These are phyloP conservation scores for Setaria viridis DNA, from an alignment of 202 grass and related monocot species.

Conservation along the genomic window DNA sequence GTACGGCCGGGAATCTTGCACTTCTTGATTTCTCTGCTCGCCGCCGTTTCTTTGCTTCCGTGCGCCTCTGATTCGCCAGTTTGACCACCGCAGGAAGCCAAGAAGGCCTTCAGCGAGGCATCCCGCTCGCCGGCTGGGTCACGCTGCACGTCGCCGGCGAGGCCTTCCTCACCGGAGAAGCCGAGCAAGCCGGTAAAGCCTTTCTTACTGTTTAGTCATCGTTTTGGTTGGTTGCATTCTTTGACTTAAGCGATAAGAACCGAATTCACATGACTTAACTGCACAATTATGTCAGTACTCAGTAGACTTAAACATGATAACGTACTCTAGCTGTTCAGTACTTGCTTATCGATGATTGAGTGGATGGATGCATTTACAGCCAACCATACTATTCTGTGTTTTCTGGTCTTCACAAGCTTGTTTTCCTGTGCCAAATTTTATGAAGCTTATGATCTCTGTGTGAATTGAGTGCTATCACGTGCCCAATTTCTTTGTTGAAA, in stretches of 20 bases:
- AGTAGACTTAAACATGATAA: not conserved
- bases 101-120: conserved; percentile 32
- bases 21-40: conserved; percentile 27
- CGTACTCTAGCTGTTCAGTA: not conserved
- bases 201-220: not conserved
- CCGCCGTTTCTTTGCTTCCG: conserved; percentile 5
- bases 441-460: not conserved
- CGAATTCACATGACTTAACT: not conserved
- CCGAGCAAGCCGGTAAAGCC: conserved; percentile 28
- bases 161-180: conserved; percentile 14
- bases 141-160: conserved; percentile 22
- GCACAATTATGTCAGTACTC: not conserved
- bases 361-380: not conserved
- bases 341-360: not conserved
- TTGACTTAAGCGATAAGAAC: not conserved
- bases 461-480: not conserved
- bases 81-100: conserved; percentile 39
- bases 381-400: not conserved
- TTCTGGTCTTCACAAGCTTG: not conserved
- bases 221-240: not conserved
- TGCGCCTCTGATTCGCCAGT: not conserved
- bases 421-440: not conserved
- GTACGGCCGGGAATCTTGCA: conserved; percentile 9
- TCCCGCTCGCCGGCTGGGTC: conserved; percentile 32
- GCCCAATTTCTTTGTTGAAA: not conserved